These are phyloP conservation scores for Entamoeba dispar DNA, from an alignment of 208 protist species.

Conservation along the genomic window DNA sequence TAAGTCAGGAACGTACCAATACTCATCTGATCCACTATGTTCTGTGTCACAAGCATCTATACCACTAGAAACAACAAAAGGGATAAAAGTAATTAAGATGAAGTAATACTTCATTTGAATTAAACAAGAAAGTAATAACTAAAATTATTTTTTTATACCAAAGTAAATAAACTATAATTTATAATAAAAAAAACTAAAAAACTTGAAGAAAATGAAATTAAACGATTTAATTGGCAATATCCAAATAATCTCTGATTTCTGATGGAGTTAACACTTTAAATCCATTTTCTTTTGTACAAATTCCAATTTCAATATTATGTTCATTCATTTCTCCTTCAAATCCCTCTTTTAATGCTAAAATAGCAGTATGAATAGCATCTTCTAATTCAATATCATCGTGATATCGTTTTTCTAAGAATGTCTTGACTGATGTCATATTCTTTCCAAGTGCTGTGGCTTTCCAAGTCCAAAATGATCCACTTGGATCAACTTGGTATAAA, in stretches of 20 bases:
- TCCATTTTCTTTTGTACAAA: conserved; percentile 52
- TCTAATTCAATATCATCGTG: conserved; percentile 69
- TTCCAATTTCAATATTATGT: conserved; percentile 90
- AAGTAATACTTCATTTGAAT: too few species aligned
- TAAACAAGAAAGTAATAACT: too few species aligned
- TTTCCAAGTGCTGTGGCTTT: conserved; percentile 97
- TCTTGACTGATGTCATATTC: conserved; percentile 76
- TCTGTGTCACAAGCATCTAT: too few species aligned
- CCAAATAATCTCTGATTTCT: conserved; percentile 66
- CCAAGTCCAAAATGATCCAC: conserved; percentile 93
- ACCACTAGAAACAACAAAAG: too few species aligned
- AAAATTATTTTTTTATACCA: too few species aligned
- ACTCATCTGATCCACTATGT: too few species aligned
- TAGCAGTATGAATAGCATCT: conserved; percentile 93
- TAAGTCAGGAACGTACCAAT: too few species aligned
- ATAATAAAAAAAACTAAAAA: too few species aligned
- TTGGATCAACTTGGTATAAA: conserved; percentile 93
- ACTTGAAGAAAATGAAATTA: too few species aligned
- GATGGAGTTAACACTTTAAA: conserved; percentile 45
- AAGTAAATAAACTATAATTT: too few species aligned
- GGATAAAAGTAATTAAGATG: too few species aligned
- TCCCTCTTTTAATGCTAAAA: conserved; percentile 87
- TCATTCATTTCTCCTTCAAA: conserved; percentile 72
- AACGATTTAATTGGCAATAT: background rate
- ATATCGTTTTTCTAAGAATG: conserved; percentile 82